Evolutionary conservation across 441 rosid species (phyloP), one percentile per base, ranked within the genome.

Genomic region (Adansonia grandidieri): DNA sequence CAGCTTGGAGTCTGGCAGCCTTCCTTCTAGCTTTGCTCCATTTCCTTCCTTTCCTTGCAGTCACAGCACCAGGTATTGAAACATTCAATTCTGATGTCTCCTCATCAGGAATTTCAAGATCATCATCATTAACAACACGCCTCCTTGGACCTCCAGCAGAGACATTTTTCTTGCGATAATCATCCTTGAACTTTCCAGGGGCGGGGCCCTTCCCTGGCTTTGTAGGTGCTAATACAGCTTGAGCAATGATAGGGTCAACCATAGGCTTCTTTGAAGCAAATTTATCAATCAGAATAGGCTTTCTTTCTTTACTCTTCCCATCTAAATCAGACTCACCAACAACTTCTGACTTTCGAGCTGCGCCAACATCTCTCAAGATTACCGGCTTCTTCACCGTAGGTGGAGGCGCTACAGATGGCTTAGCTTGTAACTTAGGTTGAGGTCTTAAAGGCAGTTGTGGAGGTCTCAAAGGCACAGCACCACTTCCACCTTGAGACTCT

Each of bases 11-110:
- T 73, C 91, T 93, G 42, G 92, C 99, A 65, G 99, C 99, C 86
- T 87, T 96, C 85, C 99, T 83, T 80, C 95, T 91, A 63, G 99
- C 99, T 88, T 94, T 96, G 86, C 87, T 96, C 99, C 97, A 93
- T 85, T 94, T 94, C 86, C 99, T 89, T 84, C 98, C 97, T 87
- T 90, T 96, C 81, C 96, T 90, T 8, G 87, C 90, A 13, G 74
- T 64, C 63, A 79, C 75, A 42, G 94, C 84, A 70, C 94, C 92
- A 71, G 91, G 91, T 82, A 90, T 87, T 60, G 91, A 79, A 61
- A 88, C 86, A 74, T 87, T 89, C 54, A 89, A 78, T 28, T 90
- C 91, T 28, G 92, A 89, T n/a, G 93, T 71, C 75, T 89, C 97
- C 77, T 94, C 99, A 76, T 93, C 98, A 5, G 80, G 83, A 80